A percentile compares a stretch with the other conserved stretches of the same genome.
Conservation (phyloP, 116 monocot genomes). For the Papilionanthe hybrid region DNA sequence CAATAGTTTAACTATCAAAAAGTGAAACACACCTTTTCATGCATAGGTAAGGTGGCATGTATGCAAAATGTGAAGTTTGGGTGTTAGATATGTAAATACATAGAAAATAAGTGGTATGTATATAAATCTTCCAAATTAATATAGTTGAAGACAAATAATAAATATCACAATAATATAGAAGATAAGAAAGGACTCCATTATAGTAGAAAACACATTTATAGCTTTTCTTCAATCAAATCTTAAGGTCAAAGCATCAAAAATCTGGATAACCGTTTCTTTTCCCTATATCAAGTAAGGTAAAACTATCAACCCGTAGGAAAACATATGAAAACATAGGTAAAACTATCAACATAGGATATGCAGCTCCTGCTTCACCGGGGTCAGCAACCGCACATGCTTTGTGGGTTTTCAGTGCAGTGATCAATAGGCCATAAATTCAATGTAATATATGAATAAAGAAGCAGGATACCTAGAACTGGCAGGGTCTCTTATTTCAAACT, state of each 20-base stretch:
- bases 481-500: conserved; percentile 97
- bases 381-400: background rate
- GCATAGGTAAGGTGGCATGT: too few species aligned
- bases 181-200: background rate
- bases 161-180: background rate
- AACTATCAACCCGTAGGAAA: background rate
- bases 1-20: too few species aligned
- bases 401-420: background rate
- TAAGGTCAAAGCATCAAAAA: background rate
- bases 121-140: background rate
- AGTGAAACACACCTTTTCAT: too few species aligned
- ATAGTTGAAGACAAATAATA: background rate
- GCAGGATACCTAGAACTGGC: conserved; percentile 67
- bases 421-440: background rate
- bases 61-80: too few species aligned
- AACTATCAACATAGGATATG: background rate
- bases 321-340: background rate
- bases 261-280: background rate
- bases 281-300: background rate
- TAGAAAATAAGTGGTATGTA: too few species aligned
- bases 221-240: background rate
- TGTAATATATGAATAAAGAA: conserved; percentile 5
- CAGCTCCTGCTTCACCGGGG: background rate
- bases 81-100: too few species aligned
- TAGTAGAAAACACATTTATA: background rate